Percentiles rank a stretch among this genome's conserved stretches.
These are phyloP conservation scores for Phytophthora nicotianae DNA, from an alignment of 352 stramenopile genomes.

Conservation along the genomic window DNA sequence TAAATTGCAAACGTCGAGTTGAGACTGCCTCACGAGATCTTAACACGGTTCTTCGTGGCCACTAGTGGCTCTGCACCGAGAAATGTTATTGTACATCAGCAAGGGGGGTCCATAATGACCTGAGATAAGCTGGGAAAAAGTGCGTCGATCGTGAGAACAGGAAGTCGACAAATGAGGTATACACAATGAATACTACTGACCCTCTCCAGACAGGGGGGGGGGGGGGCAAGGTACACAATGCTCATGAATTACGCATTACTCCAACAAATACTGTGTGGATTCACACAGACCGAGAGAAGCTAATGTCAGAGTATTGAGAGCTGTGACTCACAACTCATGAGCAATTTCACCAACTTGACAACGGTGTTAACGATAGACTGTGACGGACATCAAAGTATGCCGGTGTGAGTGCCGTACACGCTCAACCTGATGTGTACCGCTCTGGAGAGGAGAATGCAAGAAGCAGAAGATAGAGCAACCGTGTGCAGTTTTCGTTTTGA, in stretches of 20 bases:
- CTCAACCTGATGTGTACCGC: neutral
- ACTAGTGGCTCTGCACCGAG: slow-evolving; percentile 15
- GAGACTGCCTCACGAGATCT: neutral
- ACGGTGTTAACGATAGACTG: slow-evolving; percentile 7
- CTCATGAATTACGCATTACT: neutral
- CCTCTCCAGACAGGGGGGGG: neutral
- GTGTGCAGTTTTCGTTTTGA: slow-evolving; percentile 14
- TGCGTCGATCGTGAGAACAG: slow-evolving; percentile 8
- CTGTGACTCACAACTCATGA: neutral
- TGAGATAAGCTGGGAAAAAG: slow-evolving; percentile 19
- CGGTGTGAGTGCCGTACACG: neutral
- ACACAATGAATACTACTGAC: slow-evolving; percentile 25
- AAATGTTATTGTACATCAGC: slow-evolving; percentile 18
- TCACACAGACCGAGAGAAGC: neutral
- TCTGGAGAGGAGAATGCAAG: slow-evolving; percentile 9
- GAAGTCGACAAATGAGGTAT: slow-evolving; percentile 12
- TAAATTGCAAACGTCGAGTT: slow-evolving; percentile 3
- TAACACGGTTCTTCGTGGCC: neutral
- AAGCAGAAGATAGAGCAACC: neutral
- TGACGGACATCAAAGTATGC: slow-evolving; percentile 26
- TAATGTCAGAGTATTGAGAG: too few species aligned
- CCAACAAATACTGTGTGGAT: too few species aligned
- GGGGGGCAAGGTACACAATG: neutral
- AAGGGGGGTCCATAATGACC: slow-evolving; percentile 2
- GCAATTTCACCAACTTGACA: slow-evolving; percentile 12